A percentile compares a stretch with the other conserved stretches of the same genome.
phyloP scores from a whole-genome alignment of 176 grass and related monocot genomes.

The Carex myosuroides region DNA sequence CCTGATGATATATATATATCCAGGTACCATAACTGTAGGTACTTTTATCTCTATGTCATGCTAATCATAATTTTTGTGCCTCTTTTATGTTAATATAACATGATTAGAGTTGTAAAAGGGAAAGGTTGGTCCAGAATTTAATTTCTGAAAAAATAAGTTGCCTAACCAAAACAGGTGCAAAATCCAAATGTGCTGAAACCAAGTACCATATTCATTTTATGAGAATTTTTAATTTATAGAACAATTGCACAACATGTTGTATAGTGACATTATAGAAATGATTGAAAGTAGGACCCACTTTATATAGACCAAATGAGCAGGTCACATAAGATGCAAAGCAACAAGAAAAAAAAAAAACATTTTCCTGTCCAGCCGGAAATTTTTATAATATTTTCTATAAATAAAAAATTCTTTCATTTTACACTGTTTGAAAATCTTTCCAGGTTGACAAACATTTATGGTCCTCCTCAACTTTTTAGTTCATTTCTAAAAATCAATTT shows the following conservation, averaged over 20 bases:
- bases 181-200: background rate
- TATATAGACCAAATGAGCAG: too few species aligned
- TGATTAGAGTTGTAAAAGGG: background rate
- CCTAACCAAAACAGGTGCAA: background rate
- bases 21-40: background rate
- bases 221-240: too few species aligned
- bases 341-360: too few species aligned
- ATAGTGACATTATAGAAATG: too few species aligned
- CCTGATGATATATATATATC: background rate
- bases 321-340: too few species aligned
- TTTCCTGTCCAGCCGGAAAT: too few species aligned
- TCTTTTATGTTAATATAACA: background rate
- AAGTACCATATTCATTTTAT: background rate
- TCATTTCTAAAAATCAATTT: background rate
- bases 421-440: background rate
- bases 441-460: background rate
- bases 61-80: too few species aligned
- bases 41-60: background rate
- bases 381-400: too few species aligned
- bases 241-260: too few species aligned
- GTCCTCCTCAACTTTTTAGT: background rate
- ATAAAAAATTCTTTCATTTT: too few species aligned
- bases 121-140: background rate
- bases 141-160: background rate
- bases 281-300: too few species aligned